A percentile compares a stretch with the other conserved stretches of the same genome.
Conservation (phyloP, 1,139 yeast species). For the Debaryomyces udenii region DNA sequence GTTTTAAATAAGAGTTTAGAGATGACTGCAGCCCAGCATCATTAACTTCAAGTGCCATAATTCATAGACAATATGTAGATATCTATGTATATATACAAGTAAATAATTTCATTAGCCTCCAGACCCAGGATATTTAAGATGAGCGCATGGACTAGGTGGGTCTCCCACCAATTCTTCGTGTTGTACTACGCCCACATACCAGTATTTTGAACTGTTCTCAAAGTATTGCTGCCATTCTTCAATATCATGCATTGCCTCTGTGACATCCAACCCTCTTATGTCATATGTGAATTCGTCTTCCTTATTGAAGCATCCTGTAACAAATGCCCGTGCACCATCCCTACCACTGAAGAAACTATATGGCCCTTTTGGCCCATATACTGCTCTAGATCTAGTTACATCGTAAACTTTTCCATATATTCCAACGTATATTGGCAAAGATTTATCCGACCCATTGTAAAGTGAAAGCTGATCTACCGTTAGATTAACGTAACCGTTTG, state of each 20-base stretch:
- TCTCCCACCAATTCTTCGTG: slow-evolving; percentile 41
- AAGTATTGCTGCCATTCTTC: slow-evolving; percentile 58
- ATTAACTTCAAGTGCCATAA: neutral
- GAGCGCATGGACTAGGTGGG: slow-evolving; percentile 42
- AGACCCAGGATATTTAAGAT: slow-evolving; percentile 37
- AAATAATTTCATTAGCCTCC: too few species aligned
- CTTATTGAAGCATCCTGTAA: slow-evolving; percentile 71
- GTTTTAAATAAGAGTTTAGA: slow-evolving; percentile 64
- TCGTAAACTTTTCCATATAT: slow-evolving; percentile 72
- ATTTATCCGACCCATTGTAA: slow-evolving; percentile 55
- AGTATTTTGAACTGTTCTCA: slow-evolving; percentile 50
- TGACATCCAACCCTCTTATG: slow-evolving; percentile 57
- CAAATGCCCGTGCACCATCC: slow-evolving; percentile 75
- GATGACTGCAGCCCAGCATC: slow-evolving; percentile 38
- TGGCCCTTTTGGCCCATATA: slow-evolving; percentile 70
- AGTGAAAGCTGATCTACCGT: slow-evolving; percentile 51
- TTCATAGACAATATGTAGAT: slow-evolving; percentile 7
- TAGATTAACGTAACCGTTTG: slow-evolving; percentile 30
- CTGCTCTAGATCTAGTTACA: slow-evolving; percentile 54
- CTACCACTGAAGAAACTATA: slow-evolving; percentile 65
- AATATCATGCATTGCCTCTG: slow-evolving; percentile 35
- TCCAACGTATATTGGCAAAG: slow-evolving; percentile 63
- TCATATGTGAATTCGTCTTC: slow-evolving; percentile 67
- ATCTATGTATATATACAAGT: slow-evolving; percentile 1
- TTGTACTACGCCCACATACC: slow-evolving; percentile 63